A percentile compares a stretch with the other conserved stretches of the same genome.
Evolutionary conservation across 2,329 filamentous ascomycete species (phyloP).

Genomic region (Rhynchosporium agropyri): DNA sequence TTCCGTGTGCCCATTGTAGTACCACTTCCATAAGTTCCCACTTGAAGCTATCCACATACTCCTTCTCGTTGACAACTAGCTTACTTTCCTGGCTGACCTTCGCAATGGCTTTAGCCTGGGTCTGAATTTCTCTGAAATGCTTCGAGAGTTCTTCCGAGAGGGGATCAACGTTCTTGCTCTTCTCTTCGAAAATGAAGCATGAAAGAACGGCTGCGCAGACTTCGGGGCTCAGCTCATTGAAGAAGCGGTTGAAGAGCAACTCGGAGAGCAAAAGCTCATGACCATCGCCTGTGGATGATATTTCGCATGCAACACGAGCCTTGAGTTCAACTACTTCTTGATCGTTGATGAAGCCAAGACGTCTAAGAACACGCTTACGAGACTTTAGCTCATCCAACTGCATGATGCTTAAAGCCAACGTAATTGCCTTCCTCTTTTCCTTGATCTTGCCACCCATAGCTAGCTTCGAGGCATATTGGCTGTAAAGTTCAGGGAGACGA

Average conservation of each 20-base stretch:
- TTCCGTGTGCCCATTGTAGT: slow-evolving; percentile 86
- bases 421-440: slow-evolving; percentile 82
- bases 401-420: slow-evolving; percentile 81
- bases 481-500: slow-evolving; percentile 79
- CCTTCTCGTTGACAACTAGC: slow-evolving; percentile 89
- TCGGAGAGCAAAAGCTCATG: slow-evolving; percentile 94
- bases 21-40: slow-evolving; percentile 98
- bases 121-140: slow-evolving; percentile 82
- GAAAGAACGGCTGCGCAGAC: slow-evolving; percentile 84
- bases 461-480: slow-evolving; percentile 83
- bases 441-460: slow-evolving; percentile 79
- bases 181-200: slow-evolving; percentile 98
- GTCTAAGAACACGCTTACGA: slow-evolving; percentile 90
- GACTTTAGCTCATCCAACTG: slow-evolving; percentile 96
- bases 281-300: slow-evolving; percentile 78
- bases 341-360: slow-evolving; percentile 94
- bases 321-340: slow-evolving; percentile 95
- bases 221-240: slow-evolving; percentile 92
- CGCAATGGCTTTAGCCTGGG: slow-evolving; percentile 83
- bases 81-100: slow-evolving; percentile 96
- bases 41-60: slow-evolving; percentile 88
- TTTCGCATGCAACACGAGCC: slow-evolving; percentile 95
- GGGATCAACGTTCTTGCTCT: slow-evolving; percentile 70
- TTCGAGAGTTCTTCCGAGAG: slow-evolving; percentile 85
- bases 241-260: slow-evolving; percentile 94